Evolutionary conservation across 1,284 basidiomycete genomes (phyloP), one percentile per base, ranked within the genome.

Genomic region (Ganoderma multipileum): DNA sequence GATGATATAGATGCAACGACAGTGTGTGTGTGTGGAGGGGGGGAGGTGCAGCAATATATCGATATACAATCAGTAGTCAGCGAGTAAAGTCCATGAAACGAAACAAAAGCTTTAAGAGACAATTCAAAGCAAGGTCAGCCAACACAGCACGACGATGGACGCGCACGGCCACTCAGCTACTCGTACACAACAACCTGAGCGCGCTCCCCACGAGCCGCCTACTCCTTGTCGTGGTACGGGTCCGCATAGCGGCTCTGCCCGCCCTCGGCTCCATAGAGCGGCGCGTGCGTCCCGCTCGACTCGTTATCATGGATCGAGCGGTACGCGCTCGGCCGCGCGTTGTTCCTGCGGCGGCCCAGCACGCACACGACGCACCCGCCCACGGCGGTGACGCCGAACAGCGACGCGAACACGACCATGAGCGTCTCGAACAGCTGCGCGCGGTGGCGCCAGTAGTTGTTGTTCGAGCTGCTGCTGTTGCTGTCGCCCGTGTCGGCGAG

Each of bases 221-320:
- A 70, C 65, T 68, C 30, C 63, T 70, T 66, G 66, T 76, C 76
- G 41, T 66, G 62, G 71, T 78, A 78, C 16, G 76, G 76, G 58
- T 77, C 74, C 3, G 75, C 59, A 64, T 77, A 77, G 64, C 69
- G 73, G 23, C 70, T 65, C 47, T 42, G 20, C 47, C 71, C 72
- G 33, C 76, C 76, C 60, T 78, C 76, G 44, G 73, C 73, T 39
- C 75, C 76, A 63, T 78, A 76, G 33, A 78, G 68, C 26, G 74
- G 73, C 2, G 65, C 71, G 33, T 74, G 67, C 54, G 68, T 71
- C 58, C 64, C 72, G 30, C 52, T 65, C 26, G 64, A 41, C 68
- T 76, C 76, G 60, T 64, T 68, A 7, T 66, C 66, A 67, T 77
- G 73, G 9, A 76, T 62, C 52, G 66, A 73, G 61, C 70, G 66